phyloP scores from a whole-genome alignment of 306 rosid genomes.

The Rosa lucieae region DNA sequence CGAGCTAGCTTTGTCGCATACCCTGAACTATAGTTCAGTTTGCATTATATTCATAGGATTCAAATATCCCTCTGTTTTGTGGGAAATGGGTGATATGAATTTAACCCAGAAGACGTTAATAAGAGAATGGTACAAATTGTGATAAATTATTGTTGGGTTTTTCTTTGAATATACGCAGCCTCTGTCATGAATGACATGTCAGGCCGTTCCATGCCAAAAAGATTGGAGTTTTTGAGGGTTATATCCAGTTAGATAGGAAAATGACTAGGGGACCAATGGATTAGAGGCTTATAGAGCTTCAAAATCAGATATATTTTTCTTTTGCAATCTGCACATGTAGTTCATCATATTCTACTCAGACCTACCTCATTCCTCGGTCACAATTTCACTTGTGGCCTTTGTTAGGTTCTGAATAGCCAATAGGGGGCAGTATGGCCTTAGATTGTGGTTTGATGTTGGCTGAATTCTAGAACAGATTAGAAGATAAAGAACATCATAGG shows the following conservation, averaged over 20 bases:
- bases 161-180: background rate
- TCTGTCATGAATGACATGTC: constrained; percentile 10
- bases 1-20: background rate
- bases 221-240: constrained; percentile 25
- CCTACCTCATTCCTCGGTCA: background rate
- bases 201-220: constrained; percentile 24
- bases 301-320: background rate
- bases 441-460: background rate
- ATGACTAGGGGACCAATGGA: constrained; percentile 27
- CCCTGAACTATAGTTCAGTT: background rate
- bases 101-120: background rate
- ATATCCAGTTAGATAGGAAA: constrained; percentile 32
- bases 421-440: constrained; percentile 1
- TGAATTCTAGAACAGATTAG: constrained; percentile 11
- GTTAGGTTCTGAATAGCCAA: constrained; percentile 16
- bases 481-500: background rate
- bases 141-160: constrained; percentile 6
- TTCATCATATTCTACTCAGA: background rate
- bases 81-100: background rate
- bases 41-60: background rate
- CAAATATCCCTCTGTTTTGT: background rate
- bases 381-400: constrained; percentile 2
- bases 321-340: constrained; percentile 10
- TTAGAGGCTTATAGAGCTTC: background rate
- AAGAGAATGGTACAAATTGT: background rate